These are phyloP conservation scores for Tulasnella sp. DNA, from an alignment of 768 basidiomycete species.

Conservation along the genomic window DNA sequence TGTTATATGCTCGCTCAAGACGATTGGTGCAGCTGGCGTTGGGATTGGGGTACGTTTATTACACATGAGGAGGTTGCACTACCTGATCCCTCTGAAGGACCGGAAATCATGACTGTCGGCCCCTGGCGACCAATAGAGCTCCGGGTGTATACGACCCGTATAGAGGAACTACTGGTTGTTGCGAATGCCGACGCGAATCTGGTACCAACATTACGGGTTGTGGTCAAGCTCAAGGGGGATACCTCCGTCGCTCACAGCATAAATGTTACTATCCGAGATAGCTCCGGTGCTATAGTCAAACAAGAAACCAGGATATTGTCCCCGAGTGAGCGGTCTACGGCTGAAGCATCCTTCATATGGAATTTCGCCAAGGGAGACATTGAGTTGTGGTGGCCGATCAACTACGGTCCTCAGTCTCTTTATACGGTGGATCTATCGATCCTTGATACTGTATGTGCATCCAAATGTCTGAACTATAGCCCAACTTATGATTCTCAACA, in stretches of 20 bases:
- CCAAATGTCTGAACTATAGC: too few relatives aligned
- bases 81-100: slow-evolving; percentile 20
- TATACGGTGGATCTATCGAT: too few relatives aligned
- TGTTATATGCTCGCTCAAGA: neutral
- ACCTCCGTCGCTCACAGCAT: too few relatives aligned
- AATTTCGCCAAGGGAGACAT: slow-evolving; percentile 26
- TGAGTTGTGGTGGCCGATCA: slow-evolving; percentile 35
- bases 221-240: slow-evolving; percentile 16
- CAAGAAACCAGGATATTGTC: neutral
- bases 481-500: slow-evolving; percentile 1
- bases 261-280: too few relatives aligned
- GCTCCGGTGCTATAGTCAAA: too few relatives aligned
- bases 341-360: slow-evolving; percentile 22
- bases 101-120: slow-evolving; percentile 29
- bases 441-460: too few relatives aligned
- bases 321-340: neutral
- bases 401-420: slow-evolving; percentile 31
- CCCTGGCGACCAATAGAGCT: slow-evolving; percentile 28
- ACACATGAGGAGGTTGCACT: neutral
- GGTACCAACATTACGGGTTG: slow-evolving; percentile 23
- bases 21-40: slow-evolving; percentile 13
- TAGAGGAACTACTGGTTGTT: slow-evolving; percentile 20
- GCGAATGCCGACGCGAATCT: slow-evolving; percentile 23
- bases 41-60: slow-evolving; percentile 27
- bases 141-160: slow-evolving; percentile 21